These are phyloP conservation scores for Colletotrichum trifolii DNA, from an alignment of 2,329 filamentous ascomycete species.

Conservation along the genomic window DNA sequence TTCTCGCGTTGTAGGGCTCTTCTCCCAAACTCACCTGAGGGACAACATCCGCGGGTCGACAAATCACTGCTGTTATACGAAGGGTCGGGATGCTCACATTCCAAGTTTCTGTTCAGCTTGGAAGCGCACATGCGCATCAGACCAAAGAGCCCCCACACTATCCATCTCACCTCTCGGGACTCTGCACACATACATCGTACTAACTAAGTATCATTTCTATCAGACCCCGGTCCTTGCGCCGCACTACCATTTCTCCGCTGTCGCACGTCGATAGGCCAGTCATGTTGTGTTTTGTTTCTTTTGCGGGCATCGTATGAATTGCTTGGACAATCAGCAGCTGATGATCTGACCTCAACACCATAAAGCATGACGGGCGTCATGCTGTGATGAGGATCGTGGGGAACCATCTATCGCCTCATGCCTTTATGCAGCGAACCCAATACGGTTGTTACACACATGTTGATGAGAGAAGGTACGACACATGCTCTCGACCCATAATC, in stretches of 20 bases:
- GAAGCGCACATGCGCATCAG: conserved; percentile 9
- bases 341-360: conserved; percentile 28
- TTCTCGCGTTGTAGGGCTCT: too few species aligned
- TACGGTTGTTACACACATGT: not conserved
- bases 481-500: not conserved
- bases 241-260: conserved; percentile 32
- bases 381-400: conserved; percentile 13
- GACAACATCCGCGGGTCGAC: not conserved
- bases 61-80: not conserved
- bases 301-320: conserved; percentile 32
- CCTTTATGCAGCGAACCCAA: conserved; percentile 7
- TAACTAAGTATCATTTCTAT: not conserved
- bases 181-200: conserved; percentile 22
- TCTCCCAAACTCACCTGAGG: not conserved
- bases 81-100: conserved; percentile 4
- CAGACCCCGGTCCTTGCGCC: conserved; percentile 33
- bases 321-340: conserved; percentile 24
- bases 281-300: conserved; percentile 26
- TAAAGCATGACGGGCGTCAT: conserved; percentile 21
- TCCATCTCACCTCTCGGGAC: conserved; percentile 20
- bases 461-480: not conserved
- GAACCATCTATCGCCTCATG: conserved; percentile 23
- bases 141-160: conserved; percentile 21
- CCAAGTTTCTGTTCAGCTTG: conserved; percentile 19
- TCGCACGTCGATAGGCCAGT: conserved; percentile 28